Evolutionary conservation across 306 rosid genomes (phyloP), one percentile per base, ranked within the genome.

Genomic region (Vigna radiata): DNA sequence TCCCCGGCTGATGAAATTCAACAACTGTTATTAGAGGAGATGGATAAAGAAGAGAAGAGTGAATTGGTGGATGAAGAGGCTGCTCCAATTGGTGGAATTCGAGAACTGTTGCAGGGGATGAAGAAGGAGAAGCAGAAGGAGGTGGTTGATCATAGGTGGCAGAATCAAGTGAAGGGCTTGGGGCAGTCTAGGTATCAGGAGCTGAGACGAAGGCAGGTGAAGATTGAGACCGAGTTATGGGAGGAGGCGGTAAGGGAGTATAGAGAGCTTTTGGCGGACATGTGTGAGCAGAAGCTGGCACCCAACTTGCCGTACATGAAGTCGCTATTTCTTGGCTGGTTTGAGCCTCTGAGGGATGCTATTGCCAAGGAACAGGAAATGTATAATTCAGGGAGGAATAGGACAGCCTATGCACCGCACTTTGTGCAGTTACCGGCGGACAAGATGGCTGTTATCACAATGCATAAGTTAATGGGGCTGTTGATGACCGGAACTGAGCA

Each of bases 291-390:
- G 63, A 92, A 89, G 88, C 77, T 92, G 79, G 96, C 97, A 18
- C 99, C 99, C 10, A 92, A 88, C 83, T 77, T 95, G 87, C 99
- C 99, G 0, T 95, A 90, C 76, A 86, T 91, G 91, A 95, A 95
- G 82, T 83, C 92, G 2, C 76, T 95, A 72, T 95, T 95, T 74
- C 99, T 95, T 27, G 99, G 99, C 47, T 95, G 97, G 97, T 95
- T 92, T 79, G 99, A 92, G 86, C 97, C 97, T 69, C 66, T 95
- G 15, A 80, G 80, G 53, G 84, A 87, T 37, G 92, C 89, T 78
- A 95, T 95, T 77, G 82, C 39, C 11, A 85, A 87, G 61, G 97
- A 95, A 61, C 97, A 95, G 50, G 92, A 87, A 39, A 58, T 85
- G 72, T 86, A 72, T 76, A 68, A 15, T 14, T 15, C 8, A 2